Evolutionary conservation across 192 early-diverging fungal species (phyloP), one percentile per base, ranked within the genome.

Genomic region (Coemansia sp.): DNA sequence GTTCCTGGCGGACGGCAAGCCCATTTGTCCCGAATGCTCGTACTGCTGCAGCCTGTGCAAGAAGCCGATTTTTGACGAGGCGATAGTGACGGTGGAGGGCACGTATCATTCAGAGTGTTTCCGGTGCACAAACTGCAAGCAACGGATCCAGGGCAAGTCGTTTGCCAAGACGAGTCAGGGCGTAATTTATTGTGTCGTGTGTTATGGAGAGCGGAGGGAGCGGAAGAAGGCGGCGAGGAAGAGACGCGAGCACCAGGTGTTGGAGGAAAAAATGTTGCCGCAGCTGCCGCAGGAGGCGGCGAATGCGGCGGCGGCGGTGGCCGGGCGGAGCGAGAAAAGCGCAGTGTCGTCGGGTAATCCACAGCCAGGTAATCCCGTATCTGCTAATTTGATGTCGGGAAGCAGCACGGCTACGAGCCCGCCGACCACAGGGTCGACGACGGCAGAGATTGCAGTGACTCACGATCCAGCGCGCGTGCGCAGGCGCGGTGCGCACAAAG

Each of bases 141-240:
- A 85, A 57, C 84, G 86, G 45, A 93, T 93, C 62, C 86, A 90
- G 52, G 90, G 90, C 64, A 77, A 89, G 56, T 86, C 89, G 14
- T 93, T 89, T 81, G 88, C 89, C 50, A 88, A 93, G 68, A 93
- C 91, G 47, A 89, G 85, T 43, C 88, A 90, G 83, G 91, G 91
- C 45, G 79, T 76, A 12, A 82, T 93, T 26, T 91, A 87, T 62
- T 93, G 91, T 59, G 89, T 88, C 57, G 64, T 49, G 10, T 93
- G 91, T 62, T 89, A 91, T 71, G 82, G 84, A 27, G 83, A 88
- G 68, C 75, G 88, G 23, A 83, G 86, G 43, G 83, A 85, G 43
- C 83, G 85, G 16, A 91, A 91, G 59, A 82, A 85, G 63, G 85
- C 68, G 55, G 85, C 72, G 51, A 84, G 74, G 61, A 85, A 72